Evolutionary conservation across 768 basidiomycete species (phyloP).

Genomic region (Pleurotus salmoneostramineus): DNA sequence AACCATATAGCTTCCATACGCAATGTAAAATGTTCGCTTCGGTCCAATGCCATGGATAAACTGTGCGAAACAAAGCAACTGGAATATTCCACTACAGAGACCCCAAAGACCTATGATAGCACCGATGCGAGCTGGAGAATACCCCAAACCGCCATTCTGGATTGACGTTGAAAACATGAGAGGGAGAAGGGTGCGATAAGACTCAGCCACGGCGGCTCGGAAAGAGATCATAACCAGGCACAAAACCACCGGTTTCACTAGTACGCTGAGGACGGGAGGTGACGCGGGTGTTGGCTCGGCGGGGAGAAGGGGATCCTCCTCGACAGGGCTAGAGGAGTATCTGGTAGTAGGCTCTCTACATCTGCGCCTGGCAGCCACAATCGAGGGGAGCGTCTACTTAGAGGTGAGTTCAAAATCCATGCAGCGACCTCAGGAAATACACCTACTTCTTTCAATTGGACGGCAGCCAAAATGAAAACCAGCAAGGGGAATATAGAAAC

Average conservation of each 20-base stretch:
- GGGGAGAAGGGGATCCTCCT: not conserved
- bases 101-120: slow-evolving; percentile 43
- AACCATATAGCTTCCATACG: slow-evolving; percentile 22
- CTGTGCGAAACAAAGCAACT: slow-evolving; percentile 47
- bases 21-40: slow-evolving; percentile 40
- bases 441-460: slow-evolving; percentile 25
- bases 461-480: slow-evolving; percentile 15
- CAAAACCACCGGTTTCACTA: slow-evolving; percentile 19
- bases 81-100: slow-evolving; percentile 48
- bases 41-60: slow-evolving; percentile 52
- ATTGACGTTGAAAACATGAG: slow-evolving; percentile 41
- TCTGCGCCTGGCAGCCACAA: not conserved
- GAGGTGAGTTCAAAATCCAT: too few relatives aligned
- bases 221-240: slow-evolving; percentile 20
- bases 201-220: slow-evolving; percentile 21
- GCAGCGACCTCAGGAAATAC: too few relatives aligned
- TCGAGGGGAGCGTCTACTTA: not conserved
- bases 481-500: not conserved
- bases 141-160: slow-evolving; percentile 46
- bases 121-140: slow-evolving; percentile 47
- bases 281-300: slow-evolving; percentile 4
- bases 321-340: not conserved
- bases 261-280: slow-evolving; percentile 15
- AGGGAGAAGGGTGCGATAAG: slow-evolving; percentile 14
- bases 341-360: not conserved